Evolutionary conservation across 1,139 yeast species (phyloP).

Genomic region (Diutina scorzettiae): DNA sequence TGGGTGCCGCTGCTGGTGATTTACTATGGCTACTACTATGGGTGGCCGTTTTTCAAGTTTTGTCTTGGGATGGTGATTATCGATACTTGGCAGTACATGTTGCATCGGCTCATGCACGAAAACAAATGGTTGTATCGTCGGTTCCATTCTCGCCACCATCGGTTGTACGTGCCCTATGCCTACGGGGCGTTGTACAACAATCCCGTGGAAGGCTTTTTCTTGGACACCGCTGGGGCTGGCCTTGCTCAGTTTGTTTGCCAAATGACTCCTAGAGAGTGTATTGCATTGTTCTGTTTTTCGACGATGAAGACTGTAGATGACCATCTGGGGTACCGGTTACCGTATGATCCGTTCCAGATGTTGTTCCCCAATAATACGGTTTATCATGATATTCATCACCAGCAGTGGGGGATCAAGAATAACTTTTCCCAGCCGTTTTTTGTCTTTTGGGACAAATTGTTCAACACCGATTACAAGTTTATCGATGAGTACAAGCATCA

Average conservation of each 20-base stretch:
- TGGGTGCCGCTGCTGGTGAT: slow-evolving; percentile 33
- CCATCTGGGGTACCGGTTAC: slow-evolving; percentile 91
- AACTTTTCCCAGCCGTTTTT: slow-evolving; percentile 97
- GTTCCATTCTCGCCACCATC: slow-evolving; percentile 90
- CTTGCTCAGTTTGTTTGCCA: slow-evolving; percentile 53
- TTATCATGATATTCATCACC: slow-evolving; percentile 96
- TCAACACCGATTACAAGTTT: slow-evolving; percentile 63
- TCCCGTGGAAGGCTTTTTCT: slow-evolving; percentile 82
- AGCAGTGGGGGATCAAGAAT: slow-evolving; percentile 85
- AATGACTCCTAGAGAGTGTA: slow-evolving; percentile 65
- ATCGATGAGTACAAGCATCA: slow-evolving; percentile 44
- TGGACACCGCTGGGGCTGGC: slow-evolving; percentile 91
- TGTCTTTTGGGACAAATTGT: slow-evolving; percentile 76
- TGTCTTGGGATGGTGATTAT: slow-evolving; percentile 56
- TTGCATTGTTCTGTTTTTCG: slow-evolving; percentile 68
- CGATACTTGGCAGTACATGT: slow-evolving; percentile 91
- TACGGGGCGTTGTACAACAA: slow-evolving; percentile 93
- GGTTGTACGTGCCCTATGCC: slow-evolving; percentile 91
- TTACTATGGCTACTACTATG: slow-evolving; percentile 45
- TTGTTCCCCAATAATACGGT: slow-evolving; percentile 91
- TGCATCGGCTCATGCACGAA: slow-evolving; percentile 81
- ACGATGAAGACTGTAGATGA: slow-evolving; percentile 96
- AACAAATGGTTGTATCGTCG: slow-evolving; percentile 63
- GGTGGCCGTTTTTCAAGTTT: slow-evolving; percentile 45
- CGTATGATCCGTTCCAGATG: slow-evolving; percentile 80